phyloP scores from a whole-genome alignment of 805 yeast genomes.

The Dipodascopsis uninucleata region DNA sequence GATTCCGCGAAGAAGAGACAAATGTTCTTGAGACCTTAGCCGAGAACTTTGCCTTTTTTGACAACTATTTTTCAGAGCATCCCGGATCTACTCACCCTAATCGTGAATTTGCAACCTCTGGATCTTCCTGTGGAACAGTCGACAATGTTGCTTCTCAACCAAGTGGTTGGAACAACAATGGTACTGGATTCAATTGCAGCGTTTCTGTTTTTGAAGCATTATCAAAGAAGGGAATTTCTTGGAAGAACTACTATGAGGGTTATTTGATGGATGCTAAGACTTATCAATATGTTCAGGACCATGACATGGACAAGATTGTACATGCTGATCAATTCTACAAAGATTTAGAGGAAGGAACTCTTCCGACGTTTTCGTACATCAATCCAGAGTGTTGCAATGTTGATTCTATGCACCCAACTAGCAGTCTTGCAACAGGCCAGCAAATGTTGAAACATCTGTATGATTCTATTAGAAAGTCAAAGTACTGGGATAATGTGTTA shows the following conservation, averaged over 20 bases:
- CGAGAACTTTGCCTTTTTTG: constrained; percentile 3
- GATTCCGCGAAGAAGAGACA: constrained; percentile 65
- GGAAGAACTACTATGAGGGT: background rate
- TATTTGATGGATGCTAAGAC: background rate
- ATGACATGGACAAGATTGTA: background rate
- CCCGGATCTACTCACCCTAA: background rate
- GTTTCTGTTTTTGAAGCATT: background rate
- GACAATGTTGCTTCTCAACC: background rate
- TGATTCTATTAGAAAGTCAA: background rate
- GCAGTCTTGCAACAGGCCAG: background rate
- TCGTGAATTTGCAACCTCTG: background rate
- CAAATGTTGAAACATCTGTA: background rate
- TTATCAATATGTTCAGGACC: background rate
- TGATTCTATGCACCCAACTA: background rate
- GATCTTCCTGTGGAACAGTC: background rate
- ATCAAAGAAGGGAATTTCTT: background rate
- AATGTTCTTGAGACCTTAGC: constrained; percentile 60
- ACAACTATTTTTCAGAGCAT: background rate
- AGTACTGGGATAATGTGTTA: background rate
- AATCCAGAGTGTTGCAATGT: background rate
- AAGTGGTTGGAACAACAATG: background rate
- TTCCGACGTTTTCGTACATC: background rate
- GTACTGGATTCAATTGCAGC: background rate
- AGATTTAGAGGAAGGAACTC: background rate
- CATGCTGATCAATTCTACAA: background rate